These are phyloP conservation scores for Jatropha podagrica DNA, from an alignment of 441 rosid genomes.

Conservation along the genomic window DNA sequence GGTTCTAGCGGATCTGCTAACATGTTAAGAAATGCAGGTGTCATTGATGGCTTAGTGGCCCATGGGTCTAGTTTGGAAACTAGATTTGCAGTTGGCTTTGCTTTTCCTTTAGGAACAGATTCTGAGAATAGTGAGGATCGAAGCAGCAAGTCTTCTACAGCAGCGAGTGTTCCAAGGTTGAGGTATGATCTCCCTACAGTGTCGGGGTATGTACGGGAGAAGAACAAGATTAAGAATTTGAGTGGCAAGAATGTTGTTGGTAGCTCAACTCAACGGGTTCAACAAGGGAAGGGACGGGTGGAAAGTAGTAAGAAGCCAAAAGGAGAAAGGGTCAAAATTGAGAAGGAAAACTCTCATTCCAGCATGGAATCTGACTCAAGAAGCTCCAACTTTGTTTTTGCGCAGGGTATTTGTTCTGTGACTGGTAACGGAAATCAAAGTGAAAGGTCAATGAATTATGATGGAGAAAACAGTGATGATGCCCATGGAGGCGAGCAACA, in stretches of 20 bases:
- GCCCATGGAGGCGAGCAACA: conserved; percentile 41
- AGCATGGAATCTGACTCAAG: conserved; percentile 83
- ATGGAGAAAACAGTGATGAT: conserved; percentile 57
- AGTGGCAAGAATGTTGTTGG: conserved; percentile 43
- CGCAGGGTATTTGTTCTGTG: conserved; percentile 55
- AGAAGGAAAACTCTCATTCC: conserved; percentile 84
- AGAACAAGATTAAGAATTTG: conserved; percentile 43
- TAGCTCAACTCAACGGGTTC: conserved; percentile 41
- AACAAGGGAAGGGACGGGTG: conserved; percentile 44
- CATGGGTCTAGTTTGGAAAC: conserved; percentile 44
- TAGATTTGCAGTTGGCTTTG: conserved; percentile 49
- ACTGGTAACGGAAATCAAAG: conserved; percentile 55
- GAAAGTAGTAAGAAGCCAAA: conserved; percentile 70
- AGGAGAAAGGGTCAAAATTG: conserved; percentile 79
- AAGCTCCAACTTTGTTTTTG: conserved; percentile 80
- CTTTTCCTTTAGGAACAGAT: conserved; percentile 48
- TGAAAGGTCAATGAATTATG: conserved; percentile 43
- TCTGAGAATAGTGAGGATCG: conserved; percentile 75
- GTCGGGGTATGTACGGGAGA: conserved; percentile 42
- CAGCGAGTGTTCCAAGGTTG: conserved; percentile 63
- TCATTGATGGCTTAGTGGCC: conserved; percentile 36
- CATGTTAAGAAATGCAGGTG: conserved; percentile 29
- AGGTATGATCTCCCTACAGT: conserved; percentile 43
- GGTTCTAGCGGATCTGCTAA: conserved; percentile 42
- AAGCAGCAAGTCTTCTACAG: conserved; percentile 79